Evolutionary conservation across 345 rosid genomes (phyloP), one percentile per base, ranked within the genome.

Genomic region (Pistacia atlantica): DNA sequence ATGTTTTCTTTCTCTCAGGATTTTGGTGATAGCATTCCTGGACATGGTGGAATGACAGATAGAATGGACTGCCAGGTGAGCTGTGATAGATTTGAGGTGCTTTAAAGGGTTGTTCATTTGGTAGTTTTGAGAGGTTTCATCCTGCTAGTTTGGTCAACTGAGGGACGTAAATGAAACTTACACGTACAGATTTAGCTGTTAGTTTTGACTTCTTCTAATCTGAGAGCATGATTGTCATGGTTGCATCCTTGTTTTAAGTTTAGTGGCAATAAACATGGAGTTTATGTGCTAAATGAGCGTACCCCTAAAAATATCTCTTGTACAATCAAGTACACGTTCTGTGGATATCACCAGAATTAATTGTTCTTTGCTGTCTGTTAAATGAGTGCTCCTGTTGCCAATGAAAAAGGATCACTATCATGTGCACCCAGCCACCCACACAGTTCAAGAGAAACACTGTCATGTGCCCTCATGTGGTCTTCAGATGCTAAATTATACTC

Each of bases 11-110:
- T 76, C 69, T 55, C 3, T 33, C 92, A 96, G 98, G 99, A 96
- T 82, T 96, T 96, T 82, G 98, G 99, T 69, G 99, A 96, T 83
- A 96, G 99, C 76, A 96, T 96, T 78, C 98, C 99, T n/a, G 99
- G 99, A 67, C 99, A 96, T 84, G 99, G 98, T 68, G 98, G 99
- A 57, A 92, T 96, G 79, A 95, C 99, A 1, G 98, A 93, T 80
- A 83, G 98, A 86, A 93, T 93, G 99, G 99, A 95, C 74, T 95
- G 99, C 76, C 99, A 95, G 92, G 99, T 91, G 81, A 81, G 77
- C 64, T 71, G 33, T 38, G 56, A 42, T 63, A 71, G 56, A 78
- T 13, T 59, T 35, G 17, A 65, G 69, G n/a, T 51, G 33, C 17
- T 20, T 49, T 11, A 46, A n/a, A 61, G 9, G 25, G 12, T 46